A percentile compares a stretch with the other conserved stretches of the same genome.
phyloP scores from a whole-genome alignment of 176 grass and related monocot genomes.

The Paspalum vaginatum region DNA sequence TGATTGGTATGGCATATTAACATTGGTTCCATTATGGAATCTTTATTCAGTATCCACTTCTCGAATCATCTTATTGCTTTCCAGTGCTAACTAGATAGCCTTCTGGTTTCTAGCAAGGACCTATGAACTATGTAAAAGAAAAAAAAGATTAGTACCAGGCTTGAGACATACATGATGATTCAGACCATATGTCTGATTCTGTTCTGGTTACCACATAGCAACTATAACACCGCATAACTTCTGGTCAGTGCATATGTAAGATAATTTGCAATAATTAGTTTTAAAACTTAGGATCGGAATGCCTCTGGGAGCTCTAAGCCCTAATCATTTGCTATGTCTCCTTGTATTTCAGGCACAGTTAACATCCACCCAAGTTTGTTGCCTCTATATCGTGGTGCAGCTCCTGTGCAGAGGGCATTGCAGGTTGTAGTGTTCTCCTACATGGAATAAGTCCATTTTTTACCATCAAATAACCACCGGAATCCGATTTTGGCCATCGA shows the following conservation, averaged over 20 bases:
- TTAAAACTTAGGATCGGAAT: constrained; percentile 2
- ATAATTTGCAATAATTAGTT: constrained; percentile 1
- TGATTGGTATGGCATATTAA: not conserved
- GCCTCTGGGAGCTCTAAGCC: not conserved
- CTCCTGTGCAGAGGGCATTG: constrained; percentile 97
- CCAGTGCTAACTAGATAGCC: not conserved
- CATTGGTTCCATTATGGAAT: not conserved
- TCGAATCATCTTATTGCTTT: constrained; percentile 17
- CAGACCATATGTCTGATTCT: not conserved
- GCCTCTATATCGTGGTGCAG: constrained; percentile 91
- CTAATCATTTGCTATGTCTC: constrained; percentile 4
- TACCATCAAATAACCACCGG: too few species aligned
- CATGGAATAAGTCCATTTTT: too few species aligned
- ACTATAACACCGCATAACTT: not conserved
- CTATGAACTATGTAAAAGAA: not conserved
- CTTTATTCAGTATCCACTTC: not conserved
- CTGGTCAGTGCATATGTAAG: not conserved
- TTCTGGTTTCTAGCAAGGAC: not conserved
- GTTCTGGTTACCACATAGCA: not conserved
- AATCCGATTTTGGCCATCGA: too few species aligned
- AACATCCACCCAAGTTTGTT: constrained; percentile 97
- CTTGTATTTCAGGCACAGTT: constrained; percentile 70
- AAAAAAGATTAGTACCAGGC: not conserved
- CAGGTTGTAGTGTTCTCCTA: constrained; percentile 56
- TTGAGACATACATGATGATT: not conserved